Evolutionary conservation across 2,329 filamentous ascomycete genomes (phyloP), one percentile per base, ranked within the genome.

Genomic region (Cordyceps tenuipes): DNA sequence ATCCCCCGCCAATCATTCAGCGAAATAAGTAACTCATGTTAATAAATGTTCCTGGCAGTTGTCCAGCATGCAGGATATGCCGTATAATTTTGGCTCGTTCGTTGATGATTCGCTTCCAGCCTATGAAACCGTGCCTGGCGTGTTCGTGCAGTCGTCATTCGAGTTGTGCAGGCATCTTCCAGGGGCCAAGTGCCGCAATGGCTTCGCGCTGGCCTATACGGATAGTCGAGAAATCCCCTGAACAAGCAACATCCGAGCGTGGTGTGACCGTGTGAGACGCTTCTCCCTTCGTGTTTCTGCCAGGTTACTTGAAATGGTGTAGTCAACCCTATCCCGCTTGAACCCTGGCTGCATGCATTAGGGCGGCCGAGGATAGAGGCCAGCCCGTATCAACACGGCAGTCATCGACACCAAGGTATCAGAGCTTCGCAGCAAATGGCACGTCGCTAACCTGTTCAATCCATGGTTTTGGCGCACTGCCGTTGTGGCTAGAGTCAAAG

Each of bases 221-320:
- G n/a, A n/a, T n/a, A n/a, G n/a, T 26, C 10, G 34, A 10, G 34
- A 36, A 36, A 3, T 10, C 34, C 34, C 13, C 12, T 10, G 34
- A 17, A 2, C 29, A n/a, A 39, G 29, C 31, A 47, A 47, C 46
- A 26, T 17, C 41, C 7, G 48, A 59, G 57, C 48, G 21, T 51
- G 55, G 21, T 43, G 29, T n/a, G n/a, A 26, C 46, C 46, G 21
- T 43, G 29, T n/a, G n/a, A 26, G n/a, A 17, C 46, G 19, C 52
- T 13, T n/a, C 17, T 46, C 36, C 49, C 57, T n/a, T 39, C 26
- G 9, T 36, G 9, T 36, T 19, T 3, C 56, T 48, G 15, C 41
- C 56, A 49, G 57, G 31, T 59, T 59, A 59, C 57, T 59, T n/a
- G 29, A 59, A 59, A 59, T n/a, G 57, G 57, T 39, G 48, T 43